Evolutionary conservation across 768 basidiomycete species (phyloP), one percentile per base, ranked within the genome.

Genomic region (Rhizopogon vulgaris): DNA sequence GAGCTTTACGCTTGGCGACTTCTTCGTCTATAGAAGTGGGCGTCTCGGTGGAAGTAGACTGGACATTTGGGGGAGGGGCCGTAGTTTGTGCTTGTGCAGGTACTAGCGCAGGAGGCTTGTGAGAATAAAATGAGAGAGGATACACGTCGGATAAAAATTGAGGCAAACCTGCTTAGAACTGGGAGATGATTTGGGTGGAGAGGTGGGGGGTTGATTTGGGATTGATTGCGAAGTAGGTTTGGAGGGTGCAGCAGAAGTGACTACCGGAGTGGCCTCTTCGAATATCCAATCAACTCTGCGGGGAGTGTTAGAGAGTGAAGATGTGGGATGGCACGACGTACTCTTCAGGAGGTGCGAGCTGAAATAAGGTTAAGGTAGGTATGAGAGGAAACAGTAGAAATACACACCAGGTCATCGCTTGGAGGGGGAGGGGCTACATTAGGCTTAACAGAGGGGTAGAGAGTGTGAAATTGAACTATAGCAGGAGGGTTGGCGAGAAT

Each of bases 401-500:
- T 8, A 51, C 59, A 30, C 52, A 70, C 70, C 28, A 68, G 52
- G 45, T 70, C 69, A 46, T 66, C 66, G 7, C 59, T 57, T 49
- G 52, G 14, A 41, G 60, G 43, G 9, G 52, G 9, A 10, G 48
- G 27, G 18, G 49, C 48, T 36, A 45, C 54, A 24, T 56, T 53
- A 5, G 56, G 40, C 17, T 57, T 42, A 48, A 71, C 60, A 15
- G 70, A 62, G 15, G 65, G 67, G 55, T 75, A 68, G 32, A 71
- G 63, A 51, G 60, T 47, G 45, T 76, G 68, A 69, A 80, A 84
- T 17, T 73, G 72, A 34, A 74, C 70, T 42, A 80, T 63, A 1
- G 85, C 85, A 0, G 67, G 60, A 14, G 73, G 69, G 49, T 69
- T 78, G 27, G 78, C 78, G 41, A 79, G 65, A 51, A 88, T 82